Evolutionary conservation across 2,329 filamentous ascomycete species (phyloP).

Genomic region (Rugonectria rugulosa): DNA sequence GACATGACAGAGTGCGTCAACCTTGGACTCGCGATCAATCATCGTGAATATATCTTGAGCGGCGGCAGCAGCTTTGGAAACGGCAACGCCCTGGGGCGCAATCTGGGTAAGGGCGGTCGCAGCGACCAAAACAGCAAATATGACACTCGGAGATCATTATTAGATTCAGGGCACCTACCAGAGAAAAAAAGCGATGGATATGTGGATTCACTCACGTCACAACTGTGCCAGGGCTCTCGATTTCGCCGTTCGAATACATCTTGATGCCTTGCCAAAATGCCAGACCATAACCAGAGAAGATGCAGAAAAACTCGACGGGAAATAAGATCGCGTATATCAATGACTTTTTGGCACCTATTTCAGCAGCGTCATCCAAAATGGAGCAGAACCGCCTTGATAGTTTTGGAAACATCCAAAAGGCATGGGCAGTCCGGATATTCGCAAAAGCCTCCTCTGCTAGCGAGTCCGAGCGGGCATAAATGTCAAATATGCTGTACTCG

Average conservation of each 20-base stretch:
- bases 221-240: slow-evolving; percentile 53
- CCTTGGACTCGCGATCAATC: slow-evolving; percentile 53
- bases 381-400: slow-evolving; percentile 51
- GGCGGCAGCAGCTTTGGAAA: slow-evolving; percentile 56
- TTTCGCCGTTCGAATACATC: slow-evolving; percentile 55
- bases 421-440: slow-evolving; percentile 58
- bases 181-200: not conserved
- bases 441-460: slow-evolving; percentile 59
- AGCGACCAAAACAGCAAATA: slow-evolving; percentile 56
- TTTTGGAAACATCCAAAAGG: slow-evolving; percentile 57
- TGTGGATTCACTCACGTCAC: slow-evolving; percentile 49
- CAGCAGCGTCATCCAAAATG: slow-evolving; percentile 50
- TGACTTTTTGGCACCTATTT: slow-evolving; percentile 53
- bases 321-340: slow-evolving; percentile 53
- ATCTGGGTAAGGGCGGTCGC: slow-evolving; percentile 55
- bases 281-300: slow-evolving; percentile 56
- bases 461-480: slow-evolving; percentile 51
- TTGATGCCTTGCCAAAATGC: slow-evolving; percentile 61
- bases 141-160: slow-evolving; percentile 46
- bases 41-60: slow-evolving; percentile 56
- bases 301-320: slow-evolving; percentile 55
- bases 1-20: slow-evolving; percentile 51
- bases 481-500: slow-evolving; percentile 53
- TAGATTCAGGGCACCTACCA: not conserved
- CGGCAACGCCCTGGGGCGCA: slow-evolving; percentile 54